Evolutionary conservation across 2,329 filamentous ascomycete species (phyloP), one percentile per base, ranked within the genome.

Genomic region (Penicillium psychrosexuale): DNA sequence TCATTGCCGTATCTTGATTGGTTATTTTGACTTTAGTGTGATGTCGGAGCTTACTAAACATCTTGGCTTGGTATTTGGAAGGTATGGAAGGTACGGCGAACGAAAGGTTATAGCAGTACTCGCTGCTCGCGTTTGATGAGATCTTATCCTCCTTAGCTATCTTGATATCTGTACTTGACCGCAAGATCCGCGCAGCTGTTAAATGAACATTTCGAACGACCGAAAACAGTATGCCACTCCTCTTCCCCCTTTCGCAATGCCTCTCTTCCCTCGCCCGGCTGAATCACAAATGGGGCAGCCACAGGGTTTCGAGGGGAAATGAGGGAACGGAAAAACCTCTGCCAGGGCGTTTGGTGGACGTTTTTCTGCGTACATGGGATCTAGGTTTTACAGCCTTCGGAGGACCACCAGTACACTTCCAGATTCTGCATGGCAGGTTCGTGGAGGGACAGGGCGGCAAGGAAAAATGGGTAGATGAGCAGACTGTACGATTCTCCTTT

Each of bases 401-500:
- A 1, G 86, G 86, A 0, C 86, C 86, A 2, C 81, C 85, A 0
- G 85, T 89, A 8, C 86, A 89, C 69, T 89, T 89, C 63, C 82
- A 85, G 63, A 88, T 88, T 53, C 78, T 88, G 51, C 80, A 86
- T 61, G 73, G 78, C 34, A 78, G 81, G 40, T 90, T 88, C 63
- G 84, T 89, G 0, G 76, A 79, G 0, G 74, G 75, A 1, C 48
- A 60, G 31, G 61, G 62, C 3, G 70, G 69, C 2, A 80, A 82
- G 43, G 69, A 80, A 36, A 69, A 76, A 64, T 90, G 87, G 87
- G 79, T 90, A 24, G 84, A 89, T 68, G 85, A 90, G 51, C 84
- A 88, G 62, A 80, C 84, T 54, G 84, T 86, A 68, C 59, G 75
- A 61, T 4, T 39, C 9, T 22, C 30, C 45, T 47, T 22, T 17